Conservation (phyloP, 176 grass and related monocot genomes). For the Zizania latifolia region DNA sequence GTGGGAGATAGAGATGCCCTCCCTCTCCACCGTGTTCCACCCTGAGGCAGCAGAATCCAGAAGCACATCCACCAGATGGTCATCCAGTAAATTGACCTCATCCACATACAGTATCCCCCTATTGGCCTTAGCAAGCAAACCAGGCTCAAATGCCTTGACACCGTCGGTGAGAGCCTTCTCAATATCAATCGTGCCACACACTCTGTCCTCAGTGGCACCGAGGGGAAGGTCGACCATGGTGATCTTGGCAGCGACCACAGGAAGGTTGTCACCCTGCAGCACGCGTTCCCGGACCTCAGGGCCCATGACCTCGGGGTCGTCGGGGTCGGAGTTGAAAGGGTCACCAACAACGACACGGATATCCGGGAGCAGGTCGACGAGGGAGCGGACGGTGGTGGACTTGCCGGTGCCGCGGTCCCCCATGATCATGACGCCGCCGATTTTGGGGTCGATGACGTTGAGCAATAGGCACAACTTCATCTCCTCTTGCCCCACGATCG, state of each 20-base stretch:
- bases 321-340: constrained; percentile 96
- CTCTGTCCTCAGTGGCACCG: constrained; percentile 92
- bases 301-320: constrained; percentile 84
- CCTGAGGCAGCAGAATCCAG: constrained; percentile 80
- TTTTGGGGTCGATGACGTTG: constrained; percentile 98
- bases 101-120: constrained; percentile 95
- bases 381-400: constrained; percentile 90
- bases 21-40: constrained; percentile 98
- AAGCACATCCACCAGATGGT: constrained; percentile 91
- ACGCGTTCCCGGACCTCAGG: constrained; percentile 61
- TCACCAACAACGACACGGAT: constrained; percentile 78
- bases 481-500: constrained; percentile 98
- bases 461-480: constrained; percentile 97
- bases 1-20: constrained; percentile 98
- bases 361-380: constrained; percentile 90
- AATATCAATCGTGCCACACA: constrained; percentile 99
- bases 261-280: constrained; percentile 41
- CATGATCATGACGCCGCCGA: constrained; percentile 99
- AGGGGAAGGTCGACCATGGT: constrained; percentile 97
- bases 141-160: constrained; percentile 96
- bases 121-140: constrained; percentile 92
- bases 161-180: constrained; percentile 97
- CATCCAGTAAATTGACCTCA: constrained; percentile 89
- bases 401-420: constrained; percentile 95
- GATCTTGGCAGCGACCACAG: constrained; percentile 60